Base-by-base conservation (phyloP, 495 filamentous ascomycete genomes). In the Neurospora sp. region DNA sequence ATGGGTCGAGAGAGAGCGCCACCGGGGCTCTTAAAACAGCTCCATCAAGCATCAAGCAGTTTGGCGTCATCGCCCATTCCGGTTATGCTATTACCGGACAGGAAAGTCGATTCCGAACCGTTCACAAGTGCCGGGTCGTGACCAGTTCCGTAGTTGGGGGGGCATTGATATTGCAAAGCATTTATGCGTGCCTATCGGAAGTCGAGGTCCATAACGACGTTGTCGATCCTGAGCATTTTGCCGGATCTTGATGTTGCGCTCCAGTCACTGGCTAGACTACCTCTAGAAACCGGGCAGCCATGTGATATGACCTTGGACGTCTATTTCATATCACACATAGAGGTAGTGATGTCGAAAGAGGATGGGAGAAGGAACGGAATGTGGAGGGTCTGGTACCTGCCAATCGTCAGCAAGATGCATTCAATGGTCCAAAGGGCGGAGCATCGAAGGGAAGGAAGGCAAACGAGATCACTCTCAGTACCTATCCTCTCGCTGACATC, bases 181-280 rank as follows among this genome's bases (percentile, higher is more conserved):
- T 59, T 69, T 72, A 70, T 5, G 40, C 71, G 41, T 20, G 37
- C 73, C 73, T 75, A 75, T 75, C 62, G 59, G 20, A 69, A 9
- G 59, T 1, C 48, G 11, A 59, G 23, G 37, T 8, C 14, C n/a
- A n/a, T 20, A 27, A 23, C 59, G 41, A 62, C 40, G 42, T 42
- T 72, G 62, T 37, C 41, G 69, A 72, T 72, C 35, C 41, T 18
- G n/a, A 2, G 40, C 42, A 75, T 75, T 75, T 72, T 75, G 31
- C 73, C 71, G 73, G 73, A 70, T 70, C 23, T 31, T 62, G 11
- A 62, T 31, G 5, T 16, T 27, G 54, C 54, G 12, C 6, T 62
- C 54, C 23, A 62, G 4, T 62, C 48, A 20, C 11, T 5, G 5
- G 12, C n/a, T 5, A 31, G 5, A 62, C n/a, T 16, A n/a, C n/a